Evolutionary conservation across 2,329 filamentous ascomycete species (phyloP).

Genomic region (Hymenoscyphus occultus): DNA sequence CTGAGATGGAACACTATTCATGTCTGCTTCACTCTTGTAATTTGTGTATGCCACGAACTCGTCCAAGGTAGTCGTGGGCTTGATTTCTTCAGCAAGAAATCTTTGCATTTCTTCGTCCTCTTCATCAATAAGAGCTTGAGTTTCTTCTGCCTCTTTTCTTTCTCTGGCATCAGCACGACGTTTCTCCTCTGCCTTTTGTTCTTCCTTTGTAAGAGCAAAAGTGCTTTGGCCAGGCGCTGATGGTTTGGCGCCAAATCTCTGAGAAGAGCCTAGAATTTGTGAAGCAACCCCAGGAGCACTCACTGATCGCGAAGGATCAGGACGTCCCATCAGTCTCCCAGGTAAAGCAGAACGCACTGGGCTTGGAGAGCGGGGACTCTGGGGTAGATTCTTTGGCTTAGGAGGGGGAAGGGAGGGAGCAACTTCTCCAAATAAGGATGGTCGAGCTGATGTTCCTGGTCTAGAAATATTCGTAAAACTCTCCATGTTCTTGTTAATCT

Average conservation of each 20-base stretch:
- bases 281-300: constrained; percentile 60
- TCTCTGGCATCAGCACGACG: constrained; percentile 42
- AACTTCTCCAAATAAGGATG: constrained; percentile 53
- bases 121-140: constrained; percentile 59
- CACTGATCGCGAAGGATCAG: constrained; percentile 54
- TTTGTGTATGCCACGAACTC: constrained; percentile 65
- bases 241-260: constrained; percentile 50
- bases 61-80: constrained; percentile 60
- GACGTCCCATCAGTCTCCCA: constrained; percentile 45
- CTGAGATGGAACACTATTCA: constrained; percentile 57
- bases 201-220: constrained; percentile 26
- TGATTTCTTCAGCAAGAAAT: constrained; percentile 57
- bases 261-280: constrained; percentile 44
- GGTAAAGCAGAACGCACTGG: constrained; percentile 61
- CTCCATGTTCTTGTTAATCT: constrained; percentile 41
- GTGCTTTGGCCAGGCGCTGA: constrained; percentile 29
- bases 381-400: constrained; percentile 39
- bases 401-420: constrained; percentile 54
- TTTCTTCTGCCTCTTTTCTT: constrained; percentile 55
- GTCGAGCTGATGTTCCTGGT: constrained; percentile 40
- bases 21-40: constrained; percentile 44
- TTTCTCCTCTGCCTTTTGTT: constrained; percentile 31
- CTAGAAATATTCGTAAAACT: constrained; percentile 46
- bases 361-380: constrained; percentile 70
- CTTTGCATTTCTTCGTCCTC: constrained; percentile 67